These are phyloP conservation scores for Ogataea sp. DNA, from an alignment of 805 yeast genomes.

Conservation along the genomic window DNA sequence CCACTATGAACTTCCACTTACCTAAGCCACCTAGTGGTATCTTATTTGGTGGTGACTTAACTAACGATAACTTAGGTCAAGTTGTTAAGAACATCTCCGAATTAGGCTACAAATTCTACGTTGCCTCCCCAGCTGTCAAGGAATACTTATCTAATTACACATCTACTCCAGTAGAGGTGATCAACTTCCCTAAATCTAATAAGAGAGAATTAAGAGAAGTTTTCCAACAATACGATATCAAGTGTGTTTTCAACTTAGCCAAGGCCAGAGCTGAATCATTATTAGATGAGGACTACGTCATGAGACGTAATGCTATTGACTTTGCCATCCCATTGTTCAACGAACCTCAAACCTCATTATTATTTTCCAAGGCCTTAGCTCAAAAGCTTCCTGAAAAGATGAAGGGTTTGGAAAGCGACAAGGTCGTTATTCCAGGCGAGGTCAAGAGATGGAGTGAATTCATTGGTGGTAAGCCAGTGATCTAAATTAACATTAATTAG, in stretches of 20 bases:
- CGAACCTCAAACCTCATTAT: slow-evolving; percentile 87
- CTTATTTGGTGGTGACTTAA: slow-evolving; percentile 89
- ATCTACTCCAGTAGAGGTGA: slow-evolving; percentile 46
- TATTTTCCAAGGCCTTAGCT: slow-evolving; percentile 79
- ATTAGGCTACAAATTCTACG: slow-evolving; percentile 75
- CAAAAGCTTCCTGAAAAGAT: slow-evolving; percentile 54
- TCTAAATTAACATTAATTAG: too few species aligned
- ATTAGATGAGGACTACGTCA: slow-evolving; percentile 85
- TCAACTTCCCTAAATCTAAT: slow-evolving; percentile 89
- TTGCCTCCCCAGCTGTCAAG: slow-evolving; percentile 67
- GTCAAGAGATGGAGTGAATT: slow-evolving; percentile 96
- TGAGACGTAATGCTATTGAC: slow-evolving; percentile 99
- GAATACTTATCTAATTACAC: slow-evolving; percentile 52
- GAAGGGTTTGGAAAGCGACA: slow-evolving; percentile 34
- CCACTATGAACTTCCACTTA: slow-evolving; percentile 93
- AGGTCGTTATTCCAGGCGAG: slow-evolving; percentile 66
- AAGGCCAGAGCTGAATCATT: slow-evolving; percentile 78
- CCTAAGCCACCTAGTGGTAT: slow-evolving; percentile 89
- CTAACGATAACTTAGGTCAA: slow-evolving; percentile 57
- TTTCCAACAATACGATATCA: slow-evolving; percentile 78
- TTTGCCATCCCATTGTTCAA: slow-evolving; percentile 94
- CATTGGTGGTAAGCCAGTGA: slow-evolving; percentile 88
- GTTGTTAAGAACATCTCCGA: slow-evolving; percentile 65
- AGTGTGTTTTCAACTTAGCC: slow-evolving; percentile 89
- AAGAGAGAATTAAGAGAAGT: slow-evolving; percentile 90